Conservation (phyloP, 441 rosid species). For the Macaranga tanarius region DNA sequence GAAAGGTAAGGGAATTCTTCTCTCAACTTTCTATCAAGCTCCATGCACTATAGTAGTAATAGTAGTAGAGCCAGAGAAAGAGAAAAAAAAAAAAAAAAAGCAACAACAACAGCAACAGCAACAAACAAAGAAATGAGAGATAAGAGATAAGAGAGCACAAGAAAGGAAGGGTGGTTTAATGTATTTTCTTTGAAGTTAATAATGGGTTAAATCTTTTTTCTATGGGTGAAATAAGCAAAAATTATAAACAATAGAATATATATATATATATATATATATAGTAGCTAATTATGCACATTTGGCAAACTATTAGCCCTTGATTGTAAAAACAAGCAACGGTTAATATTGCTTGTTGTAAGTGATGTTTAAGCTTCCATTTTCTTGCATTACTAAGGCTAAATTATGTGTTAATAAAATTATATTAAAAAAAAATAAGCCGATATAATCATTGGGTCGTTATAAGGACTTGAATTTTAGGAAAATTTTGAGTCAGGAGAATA, state of each 20-base stretch:
- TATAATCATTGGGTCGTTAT: constrained; percentile 37
- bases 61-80: neutral
- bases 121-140: constrained; percentile 1
- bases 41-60: constrained; percentile 34
- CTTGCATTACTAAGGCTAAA: neutral
- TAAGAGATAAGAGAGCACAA: constrained; percentile 5
- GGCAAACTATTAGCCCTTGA: constrained; percentile 30
- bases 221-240: constrained; percentile 14
- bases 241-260: no score
- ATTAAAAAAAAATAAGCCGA: neutral
- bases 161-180: constrained; percentile 36
- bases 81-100: neutral
- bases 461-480: constrained; percentile 21
- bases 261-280: no score
- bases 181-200: constrained; percentile 7
- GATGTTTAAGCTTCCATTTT: constrained; percentile 29
- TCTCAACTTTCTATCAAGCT: constrained; percentile 33
- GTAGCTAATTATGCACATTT: constrained; percentile 19
- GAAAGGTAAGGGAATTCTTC: constrained; percentile 45
- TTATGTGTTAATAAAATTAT: neutral
- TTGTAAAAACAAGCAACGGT: constrained; percentile 32
- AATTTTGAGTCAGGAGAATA: neutral
- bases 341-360: constrained; percentile 31
- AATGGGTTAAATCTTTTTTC: constrained; percentile 3
- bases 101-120: no score